Evolutionary conservation across 2,329 filamentous ascomycete genomes (phyloP), one percentile per base, ranked within the genome.

Genomic region (Xylaria hypoxylon): DNA sequence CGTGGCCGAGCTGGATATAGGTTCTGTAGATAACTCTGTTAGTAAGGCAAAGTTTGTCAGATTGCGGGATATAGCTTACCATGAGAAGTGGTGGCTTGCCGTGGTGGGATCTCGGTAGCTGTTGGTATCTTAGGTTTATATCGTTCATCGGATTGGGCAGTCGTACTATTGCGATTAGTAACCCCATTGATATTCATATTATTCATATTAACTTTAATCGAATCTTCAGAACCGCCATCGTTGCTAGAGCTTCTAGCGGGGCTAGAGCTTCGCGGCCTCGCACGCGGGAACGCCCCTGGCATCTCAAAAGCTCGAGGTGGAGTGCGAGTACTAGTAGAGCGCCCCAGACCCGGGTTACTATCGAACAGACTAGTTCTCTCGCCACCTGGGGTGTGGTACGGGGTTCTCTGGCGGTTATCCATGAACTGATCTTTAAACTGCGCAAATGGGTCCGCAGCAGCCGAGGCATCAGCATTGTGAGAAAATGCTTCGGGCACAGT

Each of bases 321-420:
- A 35, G 81, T 79, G 38, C 82, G 80, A 19, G 80, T 80, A 74
- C 83, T 86, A 67, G 79, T 81, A 4, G 83, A 78, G n/a, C 84
- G 79, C 53, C 78, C 77, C n/a, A 84, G 63, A 10, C 75, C 76
- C 28, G 79, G 73, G 6, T 75, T 77, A 1, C 81, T 83, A 50
- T 87, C 86, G 65, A 87, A 88, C 0, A 86, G 83, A 51, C 87
- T 84, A 4, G 86, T 84, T 77, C 85, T 89, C 74, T 90, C 88
- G 38, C 87, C 86, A 13, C 85, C 82, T 35, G 84, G 81, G 1
- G 80, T 83, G 47, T 82, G 80, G 72, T 89, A 90, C 0, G 87
- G 86, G 5, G 85, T 86, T 70, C 85, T 86, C 61, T 86, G 81
- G n/a, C 86, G 82, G n/a, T 77, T 75, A 65, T 88, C 85, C 47